Base-by-base conservation (phyloP, 495 filamentous ascomycete species). In the Umbilicaria muhlenbergii region DNA sequence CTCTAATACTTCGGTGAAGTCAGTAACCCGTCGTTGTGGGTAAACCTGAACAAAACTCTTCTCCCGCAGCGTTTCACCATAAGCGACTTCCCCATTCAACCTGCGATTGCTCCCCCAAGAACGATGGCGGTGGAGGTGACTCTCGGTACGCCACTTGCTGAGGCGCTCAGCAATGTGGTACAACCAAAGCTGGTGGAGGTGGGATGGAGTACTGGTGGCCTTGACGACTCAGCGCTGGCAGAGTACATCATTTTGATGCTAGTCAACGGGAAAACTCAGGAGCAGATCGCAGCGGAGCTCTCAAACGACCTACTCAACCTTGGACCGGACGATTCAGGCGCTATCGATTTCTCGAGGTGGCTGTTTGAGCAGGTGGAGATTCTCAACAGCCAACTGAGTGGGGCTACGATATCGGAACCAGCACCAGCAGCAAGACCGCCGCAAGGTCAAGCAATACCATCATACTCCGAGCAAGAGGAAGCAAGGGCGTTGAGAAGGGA, bases 201-300 rank as follows among this genome's bases (percentile, higher is more conserved):
- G 44, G 87, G 86, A 44, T 95, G 89, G 91, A 83, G 76, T 36
- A 75, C 79, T 36, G 82, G 80, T 35, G 80, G 77, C 45, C 69
- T 73, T 48, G 84, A 88, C 55, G 89, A 85, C 54, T 78, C 81
- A 13, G 82, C 86, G 11, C 70, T 98, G 45, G 80, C 85, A 35
- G 91, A 98, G 62, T 98, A 95, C 59, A 89, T 98, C 48, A 81
- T 94, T 37, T 71, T 94, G 42, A 96, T 95, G 89, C 73, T 98
- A 24, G 84, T 81, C 45, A 95, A 95, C 59, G 84, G 87, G 45
- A 94, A 94, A 63, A 83, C 80, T 6, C 79, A 91, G 56, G 76
- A 85, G 36, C 80, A 94, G 53, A 86, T 96, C 49, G 83, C 87
- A 3, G 73, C 75, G 21, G 91, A 98, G 57, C 77, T 96, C 11